Base-by-base conservation (phyloP, 108 stramenopile species). In the Bacterosira constricta region DNA sequence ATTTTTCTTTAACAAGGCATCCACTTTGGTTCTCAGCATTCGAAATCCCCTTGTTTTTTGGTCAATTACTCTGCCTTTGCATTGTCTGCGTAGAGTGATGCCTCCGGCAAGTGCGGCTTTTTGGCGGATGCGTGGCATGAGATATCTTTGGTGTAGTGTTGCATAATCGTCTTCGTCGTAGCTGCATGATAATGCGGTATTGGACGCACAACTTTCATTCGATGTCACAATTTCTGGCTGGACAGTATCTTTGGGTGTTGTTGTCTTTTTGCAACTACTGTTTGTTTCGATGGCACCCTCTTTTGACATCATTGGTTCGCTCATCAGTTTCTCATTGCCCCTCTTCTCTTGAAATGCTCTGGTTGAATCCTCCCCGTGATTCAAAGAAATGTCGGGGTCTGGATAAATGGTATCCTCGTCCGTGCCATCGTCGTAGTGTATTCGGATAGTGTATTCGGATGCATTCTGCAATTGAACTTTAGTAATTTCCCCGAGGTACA, bases 81-180 rank as follows among this genome's bases (percentile, higher is more conserved):
- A 60, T 32, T 66, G 65, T 7, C 66, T 25, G 29, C 74, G 57
- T 11, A 75, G 13, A 0, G 65, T 75, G 37, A 75, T 75, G 0
- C 74, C 74, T 15, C 56, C 39, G 34, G 65, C 37, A 5, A 75
- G 38, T 34, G 60, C 58, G 18, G 41, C 26, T 5, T 67, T 67
- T 27, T 42, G 1, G 0, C 56, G 57, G 4, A 67, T 66, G 18
- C 58, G 65, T 11, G 65, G 74, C 37, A 35, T 44, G 13, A 75
- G 65, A 32, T 75, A 75, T 42, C 74, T 58, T 51, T 44, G 50
- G 17, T 51, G 34, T 17, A 75, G 65, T 7, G 13, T 15, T 2
- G 35, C 31, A 39, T 67, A 75, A 45, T 75, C 65, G 8, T 66
- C 31, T 60, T 42, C 63, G 31, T 75, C 58, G 26, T 60, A 51